Base-by-base conservation (phyloP, 2,329 filamentous ascomycete species). In the Aspergillus brasiliensis region DNA sequence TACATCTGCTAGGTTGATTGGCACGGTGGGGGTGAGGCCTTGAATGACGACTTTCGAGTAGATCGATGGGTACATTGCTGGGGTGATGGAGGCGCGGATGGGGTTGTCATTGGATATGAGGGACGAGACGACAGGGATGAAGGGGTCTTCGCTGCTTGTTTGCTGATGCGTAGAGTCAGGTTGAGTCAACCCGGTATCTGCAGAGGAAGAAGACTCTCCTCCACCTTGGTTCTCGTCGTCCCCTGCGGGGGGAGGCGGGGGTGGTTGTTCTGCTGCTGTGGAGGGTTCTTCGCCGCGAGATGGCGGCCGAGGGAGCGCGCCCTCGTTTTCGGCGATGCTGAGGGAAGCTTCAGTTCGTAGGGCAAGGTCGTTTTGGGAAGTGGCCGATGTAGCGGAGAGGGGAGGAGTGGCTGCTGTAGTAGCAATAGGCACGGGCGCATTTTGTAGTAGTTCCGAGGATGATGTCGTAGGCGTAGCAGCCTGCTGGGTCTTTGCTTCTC, bases 21-120 rank as follows among this genome's bases (percentile, higher is more conserved):
- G 94, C 15, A 96, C 91, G 1, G 90, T 89, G 0, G 94, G 94
- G 2, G 92, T 91, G 64, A 95, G 84, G 38, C 83, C 85, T 69
- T 94, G 88, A 0, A 92, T 75, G 44, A 97, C 88, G 53, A 97
- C 89, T 77, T 97, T 97, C 72, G 90, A 89, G 80, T 96, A 97
- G 58, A 98, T 91, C 49, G 89, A 90, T 0, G 88, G 80, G 75
- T 97, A 96, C 57, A 90, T 84, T 15, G 84, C 78, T 0, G 91
- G 86, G 0, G 83, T 88, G 68, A 97, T 95, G 31, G 87, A 89
- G 28, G 87, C 84, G 58, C 93, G 90, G 75, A 97, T 87, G 0
- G 88, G 84, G 71, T 96, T 93, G 49, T 84, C 82, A 1, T 85
- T 80, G 5, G 92, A 90, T 5, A 97, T 81, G 5, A 96, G 79